Evolutionary conservation across 139 green algal genomes (phyloP).

Genomic region (Tetraselmis chui): DNA sequence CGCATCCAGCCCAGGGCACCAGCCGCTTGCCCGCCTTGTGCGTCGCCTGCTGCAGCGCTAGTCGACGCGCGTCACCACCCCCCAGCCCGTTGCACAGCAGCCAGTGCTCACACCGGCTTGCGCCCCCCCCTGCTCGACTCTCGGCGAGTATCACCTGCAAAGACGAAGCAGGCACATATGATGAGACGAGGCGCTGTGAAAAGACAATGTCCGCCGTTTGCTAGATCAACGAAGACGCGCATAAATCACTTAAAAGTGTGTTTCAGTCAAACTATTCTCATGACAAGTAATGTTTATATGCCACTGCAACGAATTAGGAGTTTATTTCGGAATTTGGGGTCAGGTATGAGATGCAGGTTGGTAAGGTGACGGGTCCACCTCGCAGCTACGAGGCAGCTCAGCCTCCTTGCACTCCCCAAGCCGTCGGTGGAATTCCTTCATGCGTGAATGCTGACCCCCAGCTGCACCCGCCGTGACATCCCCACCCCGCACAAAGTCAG

Average conservation of each 20-base stretch:
- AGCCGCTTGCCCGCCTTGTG: slow-evolving; percentile 31
- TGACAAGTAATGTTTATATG: too few species aligned
- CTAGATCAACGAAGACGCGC: too few species aligned
- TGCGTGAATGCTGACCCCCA: too few species aligned
- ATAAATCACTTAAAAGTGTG: too few species aligned
- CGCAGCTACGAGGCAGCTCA: neutral
- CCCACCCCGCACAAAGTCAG: neutral
- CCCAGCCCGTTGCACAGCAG: slow-evolving; percentile 41
- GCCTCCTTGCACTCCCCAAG: neutral
- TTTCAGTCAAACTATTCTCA: too few species aligned
- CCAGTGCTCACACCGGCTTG: slow-evolving; percentile 28
- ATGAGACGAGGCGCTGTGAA: too few species aligned
- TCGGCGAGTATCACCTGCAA: neutral
- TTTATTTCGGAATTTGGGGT: too few species aligned
- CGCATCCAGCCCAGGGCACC: slow-evolving; percentile 68
- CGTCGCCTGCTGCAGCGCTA: slow-evolving; percentile 24
- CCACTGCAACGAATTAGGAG: too few species aligned
- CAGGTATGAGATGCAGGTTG: too few species aligned
- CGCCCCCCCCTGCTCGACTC: neutral
- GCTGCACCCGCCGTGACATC: neutral
- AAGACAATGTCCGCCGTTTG: too few species aligned
- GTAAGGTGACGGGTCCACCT: neutral
- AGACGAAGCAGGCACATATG: neutral
- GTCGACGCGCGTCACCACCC: slow-evolving; percentile 25
- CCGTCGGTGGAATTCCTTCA: neutral